Conservation (phyloP, 768 basidiomycete genomes). For the Psilocybe subaeruginosa region DNA sequence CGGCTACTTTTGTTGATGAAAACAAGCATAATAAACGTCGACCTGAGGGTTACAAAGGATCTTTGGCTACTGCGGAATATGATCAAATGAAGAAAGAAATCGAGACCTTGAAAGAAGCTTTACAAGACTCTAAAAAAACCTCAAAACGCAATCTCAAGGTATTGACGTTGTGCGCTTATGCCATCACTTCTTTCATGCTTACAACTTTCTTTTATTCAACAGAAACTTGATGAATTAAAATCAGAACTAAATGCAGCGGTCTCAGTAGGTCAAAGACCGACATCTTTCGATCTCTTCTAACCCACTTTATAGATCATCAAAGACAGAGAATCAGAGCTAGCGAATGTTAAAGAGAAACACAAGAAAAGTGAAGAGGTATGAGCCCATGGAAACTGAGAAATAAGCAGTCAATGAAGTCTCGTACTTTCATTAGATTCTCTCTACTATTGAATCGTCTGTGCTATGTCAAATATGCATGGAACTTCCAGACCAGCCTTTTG, state of each 20-base stretch:
- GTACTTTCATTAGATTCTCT: constrained; percentile 43
- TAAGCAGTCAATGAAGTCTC: not conserved
- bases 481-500: constrained; percentile 61
- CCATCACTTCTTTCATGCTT: not conserved
- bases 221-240: constrained; percentile 60
- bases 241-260: constrained; percentile 39
- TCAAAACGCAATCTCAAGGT: constrained; percentile 62
- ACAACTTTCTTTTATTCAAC: not conserved
- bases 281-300: not conserved
- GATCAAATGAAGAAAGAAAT: constrained; percentile 61
- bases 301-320: constrained; percentile 37
- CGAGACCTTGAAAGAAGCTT: constrained; percentile 52
- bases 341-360: constrained; percentile 46
- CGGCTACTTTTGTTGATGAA: not conserved
- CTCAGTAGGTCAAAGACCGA: constrained; percentile 33
- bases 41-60: constrained; percentile 23
- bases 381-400: not conserved
- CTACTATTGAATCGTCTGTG: constrained; percentile 57
- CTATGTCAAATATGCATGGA: constrained; percentile 85
- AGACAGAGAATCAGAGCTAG: constrained; percentile 47
- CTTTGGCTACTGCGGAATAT: constrained; percentile 49
- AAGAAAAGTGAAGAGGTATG: constrained; percentile 63
- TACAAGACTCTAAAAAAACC: constrained; percentile 49
- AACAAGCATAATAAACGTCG: not conserved
- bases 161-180: not conserved